These are phyloP conservation scores for Combretum micranthum DNA, from an alignment of 345 rosid genomes.

Conservation along the genomic window DNA sequence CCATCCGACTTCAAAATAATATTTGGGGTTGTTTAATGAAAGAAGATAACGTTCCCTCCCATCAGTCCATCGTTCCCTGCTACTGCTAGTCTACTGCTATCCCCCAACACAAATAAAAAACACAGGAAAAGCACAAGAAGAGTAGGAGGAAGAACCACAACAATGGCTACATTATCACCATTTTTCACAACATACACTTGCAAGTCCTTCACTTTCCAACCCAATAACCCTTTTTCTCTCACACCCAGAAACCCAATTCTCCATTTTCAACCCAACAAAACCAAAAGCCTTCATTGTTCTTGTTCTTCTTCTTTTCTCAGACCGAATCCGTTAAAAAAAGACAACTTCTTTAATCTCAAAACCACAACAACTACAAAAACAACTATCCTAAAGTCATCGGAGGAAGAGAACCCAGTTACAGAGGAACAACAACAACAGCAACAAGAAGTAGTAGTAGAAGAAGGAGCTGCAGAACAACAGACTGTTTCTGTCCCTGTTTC, in stretches of 20 bases:
- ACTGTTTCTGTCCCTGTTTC: conserved; percentile 79
- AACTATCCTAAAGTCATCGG: conserved; percentile 47
- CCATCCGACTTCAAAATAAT: too few species aligned
- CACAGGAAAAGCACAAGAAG: too few species aligned
- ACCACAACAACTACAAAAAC: too few species aligned
- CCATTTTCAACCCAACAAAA: conserved; percentile 22
- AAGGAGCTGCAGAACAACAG: conserved; percentile 23
- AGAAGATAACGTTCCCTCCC: too few species aligned
- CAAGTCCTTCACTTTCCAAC: neutral
- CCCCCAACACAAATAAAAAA: too few species aligned
- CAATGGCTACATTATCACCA: conserved; percentile 44
- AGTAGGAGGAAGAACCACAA: neutral
- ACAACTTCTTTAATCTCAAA: conserved; percentile 5
- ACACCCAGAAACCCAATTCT: conserved; percentile 12
- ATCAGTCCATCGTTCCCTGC: too few species aligned
- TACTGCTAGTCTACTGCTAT: too few species aligned
- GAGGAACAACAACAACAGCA: conserved; percentile 21
- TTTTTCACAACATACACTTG: conserved; percentile 11
- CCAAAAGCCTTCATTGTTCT: neutral
- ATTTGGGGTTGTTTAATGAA: too few species aligned
- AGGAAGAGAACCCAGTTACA: conserved; percentile 44
- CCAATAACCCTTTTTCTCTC: conserved; percentile 17
- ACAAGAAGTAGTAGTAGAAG: too few species aligned
- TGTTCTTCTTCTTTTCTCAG: conserved; percentile 18
- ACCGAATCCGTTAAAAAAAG: conserved; percentile 11